Evolutionary conservation across 129 eudicot genomes (phyloP), one percentile per base, ranked within the genome.

Genomic region (Erigeron canadensis): DNA sequence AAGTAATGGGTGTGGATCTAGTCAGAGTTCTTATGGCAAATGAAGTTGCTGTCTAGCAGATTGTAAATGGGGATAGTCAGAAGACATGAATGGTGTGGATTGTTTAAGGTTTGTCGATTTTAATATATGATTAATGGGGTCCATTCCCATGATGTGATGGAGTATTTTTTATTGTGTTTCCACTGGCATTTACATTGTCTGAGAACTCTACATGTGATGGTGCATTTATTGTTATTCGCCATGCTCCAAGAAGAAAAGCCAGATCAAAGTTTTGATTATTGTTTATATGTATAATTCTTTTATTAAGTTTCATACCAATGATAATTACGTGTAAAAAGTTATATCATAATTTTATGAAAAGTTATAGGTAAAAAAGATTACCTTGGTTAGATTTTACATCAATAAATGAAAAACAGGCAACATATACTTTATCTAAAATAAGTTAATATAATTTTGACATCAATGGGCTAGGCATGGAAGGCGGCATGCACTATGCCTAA

Each of bases 1-100:
- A 69, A 60, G 43, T 39, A 51, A 58, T 60, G 68, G 51, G 39
- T 77, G 69, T 79, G 79, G 38, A 41, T 79, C 79, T 65, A 72
- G 82, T 72, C 71, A 77, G 72, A 70, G 34, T n/a, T 66, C 68
- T 66, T 67, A 67, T 66, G 73, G 67, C 48, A 75, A 28, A 57
- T 75, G 74, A 45, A 67, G 37, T 67, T 45, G 69, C 60, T 65
- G 11, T 21, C 10, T 39, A 65, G 68, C 37, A 44, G 22, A 63
- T 48, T 63, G 68, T 76, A 46, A 28, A 67, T 76, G 75, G 83
- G 79, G 34, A 40, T 64, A 42, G 65, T 17, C 63, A 47, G 75
- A 40, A 71, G 63, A 71, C 65, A 72, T 79, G 79, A 61, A 73
- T 47, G 38, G 74, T 22, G 79, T 79, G 66, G 48, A 50, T 79